Percentiles rank a stretch among this genome's conserved stretches.
These are phyloP conservation scores for Pholiota adiposa DNA, from an alignment of 1,284 basidiomycete species.

Conservation along the genomic window DNA sequence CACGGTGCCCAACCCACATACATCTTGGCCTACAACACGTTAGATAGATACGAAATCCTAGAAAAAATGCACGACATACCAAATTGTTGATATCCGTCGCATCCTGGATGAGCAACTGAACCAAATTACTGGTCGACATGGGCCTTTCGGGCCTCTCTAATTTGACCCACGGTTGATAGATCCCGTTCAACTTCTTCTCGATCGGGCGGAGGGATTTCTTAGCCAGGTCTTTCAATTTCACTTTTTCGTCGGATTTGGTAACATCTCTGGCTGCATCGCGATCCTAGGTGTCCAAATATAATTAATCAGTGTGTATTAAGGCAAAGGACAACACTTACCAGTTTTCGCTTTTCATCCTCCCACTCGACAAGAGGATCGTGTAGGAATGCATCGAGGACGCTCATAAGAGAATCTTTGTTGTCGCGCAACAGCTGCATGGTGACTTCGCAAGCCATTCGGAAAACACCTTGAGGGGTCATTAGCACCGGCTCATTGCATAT, in stretches of 20 bases:
- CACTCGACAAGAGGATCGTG: constrained; percentile 98
- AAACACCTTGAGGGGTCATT: constrained; percentile 64
- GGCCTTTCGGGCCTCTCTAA: constrained; percentile 60
- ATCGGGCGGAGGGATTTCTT: constrained; percentile 81
- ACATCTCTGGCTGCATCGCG: constrained; percentile 5
- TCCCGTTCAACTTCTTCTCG: constrained; percentile 82
- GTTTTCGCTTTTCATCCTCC: constrained; percentile 77
- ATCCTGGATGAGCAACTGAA: constrained; percentile 89
- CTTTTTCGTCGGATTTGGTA: constrained; percentile 31
- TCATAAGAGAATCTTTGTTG: constrained; percentile 95
- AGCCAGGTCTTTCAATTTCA: constrained; percentile 67
- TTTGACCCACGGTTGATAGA: constrained; percentile 57
- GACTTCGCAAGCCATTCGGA: constrained; percentile 92
- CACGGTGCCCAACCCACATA: constrained; percentile 88
- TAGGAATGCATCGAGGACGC: constrained; percentile 95
- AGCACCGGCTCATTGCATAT: neutral
- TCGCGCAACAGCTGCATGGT: constrained; percentile 87
- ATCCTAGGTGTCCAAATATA: constrained; percentile 7
- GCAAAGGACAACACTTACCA: constrained; percentile 40
- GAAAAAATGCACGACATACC: constrained; percentile 48
- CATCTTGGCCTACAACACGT: constrained; percentile 63
- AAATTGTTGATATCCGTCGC: constrained; percentile 78
- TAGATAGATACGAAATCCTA: constrained; percentile 9
- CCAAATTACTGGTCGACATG: constrained; percentile 83
- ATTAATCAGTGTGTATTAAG: neutral